These are phyloP conservation scores for Agrocybe chaxingu DNA, from an alignment of 768 basidiomycete genomes.

Conservation along the genomic window DNA sequence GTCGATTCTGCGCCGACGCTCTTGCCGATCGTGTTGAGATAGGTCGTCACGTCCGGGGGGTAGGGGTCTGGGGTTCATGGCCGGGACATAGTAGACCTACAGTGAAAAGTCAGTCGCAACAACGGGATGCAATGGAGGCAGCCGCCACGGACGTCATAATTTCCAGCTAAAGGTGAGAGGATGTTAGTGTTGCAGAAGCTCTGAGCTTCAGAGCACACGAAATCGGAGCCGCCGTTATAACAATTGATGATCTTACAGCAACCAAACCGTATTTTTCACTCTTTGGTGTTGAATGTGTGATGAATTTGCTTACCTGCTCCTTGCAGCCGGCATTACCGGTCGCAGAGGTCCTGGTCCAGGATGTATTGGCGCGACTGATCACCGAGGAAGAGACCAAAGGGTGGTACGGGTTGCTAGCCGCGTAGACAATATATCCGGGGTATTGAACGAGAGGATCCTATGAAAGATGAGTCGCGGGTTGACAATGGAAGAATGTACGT, in stretches of 20 bases:
- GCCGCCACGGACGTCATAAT: not conserved
- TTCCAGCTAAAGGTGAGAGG: not conserved
- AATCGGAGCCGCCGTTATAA: no score
- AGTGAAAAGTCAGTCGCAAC: not conserved
- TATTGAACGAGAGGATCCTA: slow-evolving; percentile 37
- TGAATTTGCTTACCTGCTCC: not conserved
- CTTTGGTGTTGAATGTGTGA: not conserved
- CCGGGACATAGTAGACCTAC: slow-evolving; percentile 44
- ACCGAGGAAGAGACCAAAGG: slow-evolving; percentile 36
- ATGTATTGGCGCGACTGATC: no score
- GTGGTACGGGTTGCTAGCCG: slow-evolving; percentile 53
- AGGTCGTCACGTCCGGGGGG: slow-evolving; percentile 36
- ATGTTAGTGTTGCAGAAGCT: no score
- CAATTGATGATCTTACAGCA: no score
- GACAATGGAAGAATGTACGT: not conserved
- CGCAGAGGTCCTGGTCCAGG: no score
- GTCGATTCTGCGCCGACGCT: slow-evolving; percentile 40
- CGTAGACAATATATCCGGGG: slow-evolving; percentile 52
- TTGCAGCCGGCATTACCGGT: no score
- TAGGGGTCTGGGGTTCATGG: slow-evolving; percentile 44
- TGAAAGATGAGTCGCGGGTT: no score
- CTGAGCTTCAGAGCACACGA: no score
- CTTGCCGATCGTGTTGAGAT: slow-evolving; percentile 24
- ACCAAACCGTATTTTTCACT: no score
- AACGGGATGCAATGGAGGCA: no score